phyloP scores from a whole-genome alignment of 805 yeast genomes.

The Metschnikowia bowlesiae region DNA sequence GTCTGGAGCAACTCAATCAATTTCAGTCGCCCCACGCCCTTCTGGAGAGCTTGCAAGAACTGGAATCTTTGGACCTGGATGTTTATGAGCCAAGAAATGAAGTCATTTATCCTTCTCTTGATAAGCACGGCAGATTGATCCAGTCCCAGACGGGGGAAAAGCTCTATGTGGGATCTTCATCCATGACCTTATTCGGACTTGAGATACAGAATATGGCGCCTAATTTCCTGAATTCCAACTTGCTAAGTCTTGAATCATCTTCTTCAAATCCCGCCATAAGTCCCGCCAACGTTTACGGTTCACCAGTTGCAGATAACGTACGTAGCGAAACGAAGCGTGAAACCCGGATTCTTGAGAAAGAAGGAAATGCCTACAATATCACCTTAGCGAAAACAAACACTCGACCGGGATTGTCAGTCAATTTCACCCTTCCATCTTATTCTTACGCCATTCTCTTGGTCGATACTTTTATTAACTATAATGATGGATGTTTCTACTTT shows the following conservation, averaged over 20 bases:
- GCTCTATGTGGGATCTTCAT: conserved; percentile 74
- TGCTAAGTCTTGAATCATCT: conserved; percentile 16
- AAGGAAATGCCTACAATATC: conserved; percentile 72
- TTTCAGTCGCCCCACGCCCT: conserved; percentile 6
- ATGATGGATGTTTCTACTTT: conserved; percentile 81
- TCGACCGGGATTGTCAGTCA: conserved; percentile 63
- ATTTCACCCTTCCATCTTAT: conserved; percentile 70
- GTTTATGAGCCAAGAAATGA: conserved; percentile 26
- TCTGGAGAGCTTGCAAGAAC: conserved; percentile 5
- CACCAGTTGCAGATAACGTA: conserved; percentile 5
- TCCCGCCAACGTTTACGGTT: conserved; percentile 11
- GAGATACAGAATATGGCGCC: conserved; percentile 68
- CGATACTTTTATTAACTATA: conserved; percentile 72
- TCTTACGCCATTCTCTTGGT: conserved; percentile 71
- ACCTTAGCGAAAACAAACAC: conserved; percentile 65
- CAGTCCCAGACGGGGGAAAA: conserved; percentile 74
- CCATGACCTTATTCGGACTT: conserved; percentile 76
- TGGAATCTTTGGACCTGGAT: conserved; percentile 2
- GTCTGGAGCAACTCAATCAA: background rate
- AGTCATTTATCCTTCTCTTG: conserved; percentile 66
- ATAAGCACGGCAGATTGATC: conserved; percentile 65
- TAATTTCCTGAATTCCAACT: conserved; percentile 16
- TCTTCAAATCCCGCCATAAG: conserved; percentile 12
- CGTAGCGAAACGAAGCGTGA: conserved; percentile 33
- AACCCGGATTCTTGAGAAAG: conserved; percentile 61